Percentiles rank a stretch among this genome's conserved stretches.
phyloP scores from a whole-genome alignment of 73 alveolate genomes.

The Paramecium pentaurelia region DNA sequence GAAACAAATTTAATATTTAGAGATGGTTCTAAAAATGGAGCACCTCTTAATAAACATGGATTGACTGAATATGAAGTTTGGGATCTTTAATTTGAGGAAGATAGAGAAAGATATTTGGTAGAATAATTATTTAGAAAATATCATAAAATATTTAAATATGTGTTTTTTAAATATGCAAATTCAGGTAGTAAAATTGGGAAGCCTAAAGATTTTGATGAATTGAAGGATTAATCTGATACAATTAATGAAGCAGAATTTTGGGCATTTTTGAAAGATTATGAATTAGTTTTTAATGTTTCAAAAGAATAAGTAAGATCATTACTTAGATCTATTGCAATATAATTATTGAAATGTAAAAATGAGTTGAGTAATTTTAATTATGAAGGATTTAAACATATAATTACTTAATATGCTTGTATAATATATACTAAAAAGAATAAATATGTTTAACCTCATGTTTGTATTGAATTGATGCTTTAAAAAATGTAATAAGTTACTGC shows the following conservation, averaged over 20 bases:
- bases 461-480: constrained; percentile 48
- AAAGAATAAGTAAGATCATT: constrained; percentile 67
- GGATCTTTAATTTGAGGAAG: constrained; percentile 75
- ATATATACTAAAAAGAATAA: constrained; percentile 39
- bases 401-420: constrained; percentile 42
- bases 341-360: not conserved
- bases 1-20: constrained; percentile 58
- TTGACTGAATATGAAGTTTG: constrained; percentile 51
- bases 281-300: constrained; percentile 42
- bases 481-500: constrained; percentile 58
- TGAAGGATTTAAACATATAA: constrained; percentile 40
- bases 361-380: constrained; percentile 6
- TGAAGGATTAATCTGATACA: constrained; percentile 59
- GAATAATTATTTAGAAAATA: constrained; percentile 67
- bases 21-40: constrained; percentile 55
- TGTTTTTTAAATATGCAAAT: constrained; percentile 72
- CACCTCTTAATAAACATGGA: constrained; percentile 50
- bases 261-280: constrained; percentile 73
- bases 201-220: constrained; percentile 65
- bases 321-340: constrained; percentile 32
- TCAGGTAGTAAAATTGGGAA: constrained; percentile 68
- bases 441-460: constrained; percentile 49
- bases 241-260: constrained; percentile 76
- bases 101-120: constrained; percentile 74
- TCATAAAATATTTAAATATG: constrained; percentile 64